Conservation (phyloP, 139 green algal species). For the Picochlorum costavermella region DNA sequence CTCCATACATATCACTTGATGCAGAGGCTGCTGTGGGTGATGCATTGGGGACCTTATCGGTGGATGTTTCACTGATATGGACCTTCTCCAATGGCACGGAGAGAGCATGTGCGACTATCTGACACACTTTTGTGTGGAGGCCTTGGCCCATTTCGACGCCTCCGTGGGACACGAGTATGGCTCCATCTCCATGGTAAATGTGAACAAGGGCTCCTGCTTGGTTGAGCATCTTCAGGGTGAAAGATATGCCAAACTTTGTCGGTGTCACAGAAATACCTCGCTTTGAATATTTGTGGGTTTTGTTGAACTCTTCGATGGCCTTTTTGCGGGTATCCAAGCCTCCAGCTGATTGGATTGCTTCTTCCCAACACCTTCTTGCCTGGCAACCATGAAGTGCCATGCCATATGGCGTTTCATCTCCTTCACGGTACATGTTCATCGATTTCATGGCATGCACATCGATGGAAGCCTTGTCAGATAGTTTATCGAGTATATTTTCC, state of each 20-base stretch:
- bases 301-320: constrained; percentile 58
- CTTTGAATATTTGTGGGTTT: constrained; percentile 63
- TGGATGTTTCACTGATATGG: constrained; percentile 87
- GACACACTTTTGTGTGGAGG: constrained; percentile 94
- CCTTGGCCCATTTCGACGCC: constrained; percentile 98
- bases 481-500: constrained; percentile 77
- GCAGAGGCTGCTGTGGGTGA: constrained; percentile 86
- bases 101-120: constrained; percentile 76
- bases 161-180: constrained; percentile 87
- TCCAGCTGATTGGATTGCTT: constrained; percentile 31
- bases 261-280: constrained; percentile 74
- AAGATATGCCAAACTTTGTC: constrained; percentile 98
- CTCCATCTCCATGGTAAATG: constrained; percentile 84
- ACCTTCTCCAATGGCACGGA: constrained; percentile 66
- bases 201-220: constrained; percentile 89
- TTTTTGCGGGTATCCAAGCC: constrained; percentile 18
- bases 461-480: constrained; percentile 37
- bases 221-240: constrained; percentile 58
- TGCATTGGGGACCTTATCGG: constrained; percentile 96
- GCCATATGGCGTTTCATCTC: constrained; percentile 74
- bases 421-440: constrained; percentile 75
- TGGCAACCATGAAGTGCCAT: constrained; percentile 56
- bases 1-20: constrained; percentile 88
- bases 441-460: constrained; percentile 33
- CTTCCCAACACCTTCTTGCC: constrained; percentile 20